A percentile compares a stretch with the other conserved stretches of the same genome.
phyloP scores from a whole-genome alignment of 2,329 filamentous ascomycete genomes.

The Sclerotinia nivalis region DNA sequence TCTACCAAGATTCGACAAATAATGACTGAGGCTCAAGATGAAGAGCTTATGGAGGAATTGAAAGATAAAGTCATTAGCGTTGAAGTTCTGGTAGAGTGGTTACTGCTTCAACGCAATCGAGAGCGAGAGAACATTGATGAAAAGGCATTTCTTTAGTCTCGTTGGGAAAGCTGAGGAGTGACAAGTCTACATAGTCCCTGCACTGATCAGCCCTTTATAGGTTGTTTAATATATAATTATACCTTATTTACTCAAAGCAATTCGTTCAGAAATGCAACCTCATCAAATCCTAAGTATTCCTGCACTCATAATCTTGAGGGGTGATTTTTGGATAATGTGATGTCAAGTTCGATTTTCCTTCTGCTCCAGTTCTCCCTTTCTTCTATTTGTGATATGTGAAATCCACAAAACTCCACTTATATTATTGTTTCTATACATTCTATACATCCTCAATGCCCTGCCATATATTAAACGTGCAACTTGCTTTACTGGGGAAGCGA shows the following conservation, averaged over 20 bases:
- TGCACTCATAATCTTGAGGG: not conserved
- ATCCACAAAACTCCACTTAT: too few relatives aligned
- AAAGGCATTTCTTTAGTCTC: not conserved
- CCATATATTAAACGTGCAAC: not conserved
- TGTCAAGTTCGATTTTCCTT: not conserved
- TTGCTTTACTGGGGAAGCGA: too few relatives aligned
- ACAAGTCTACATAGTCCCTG: fast-evolving
- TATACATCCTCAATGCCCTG: fast-evolving
- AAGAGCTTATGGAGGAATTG: not conserved
- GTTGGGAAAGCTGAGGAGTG: not conserved
- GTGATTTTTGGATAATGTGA: too few relatives aligned
- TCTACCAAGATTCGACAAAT: slow-evolving; percentile 11
- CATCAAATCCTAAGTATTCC: too few relatives aligned
- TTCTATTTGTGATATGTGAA: too few relatives aligned
- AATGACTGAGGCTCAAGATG: not conserved
- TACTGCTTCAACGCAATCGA: not conserved
- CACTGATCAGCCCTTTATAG: too few relatives aligned
- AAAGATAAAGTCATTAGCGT: slow-evolving; percentile 9
- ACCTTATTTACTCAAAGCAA: too few relatives aligned
- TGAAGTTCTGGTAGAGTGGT: not conserved
- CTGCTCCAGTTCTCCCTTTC: not conserved
- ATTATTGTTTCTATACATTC: not conserved
- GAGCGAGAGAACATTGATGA: not conserved
- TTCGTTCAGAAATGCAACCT: too few relatives aligned
- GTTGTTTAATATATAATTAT: not conserved